A percentile compares a stretch with the other conserved stretches of the same genome.
Evolutionary conservation across 805 yeast species (phyloP).

Genomic region (Kluyveromyces aestuarii): DNA sequence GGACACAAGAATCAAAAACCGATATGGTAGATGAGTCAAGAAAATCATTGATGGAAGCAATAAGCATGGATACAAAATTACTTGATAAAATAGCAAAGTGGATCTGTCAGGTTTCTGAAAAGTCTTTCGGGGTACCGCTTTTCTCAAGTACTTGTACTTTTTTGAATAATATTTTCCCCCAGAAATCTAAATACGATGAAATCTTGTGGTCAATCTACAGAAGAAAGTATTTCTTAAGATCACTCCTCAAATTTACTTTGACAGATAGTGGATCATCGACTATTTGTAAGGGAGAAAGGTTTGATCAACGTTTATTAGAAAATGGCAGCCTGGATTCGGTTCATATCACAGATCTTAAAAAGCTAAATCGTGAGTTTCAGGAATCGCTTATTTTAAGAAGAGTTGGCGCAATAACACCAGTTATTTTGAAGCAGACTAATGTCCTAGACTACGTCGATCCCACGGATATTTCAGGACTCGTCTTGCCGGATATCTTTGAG

Average conservation of each 20-base stretch:
- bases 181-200: conserved; percentile 1
- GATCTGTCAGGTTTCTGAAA: conserved; percentile 1
- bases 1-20: background rate
- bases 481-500: conserved; percentile 14
- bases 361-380: background rate
- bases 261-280: background rate
- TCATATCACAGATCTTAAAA: background rate
- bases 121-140: background rate
- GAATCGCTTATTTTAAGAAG: background rate
- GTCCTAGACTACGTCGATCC: background rate
- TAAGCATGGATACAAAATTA: background rate
- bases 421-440: background rate
- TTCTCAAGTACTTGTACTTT: background rate
- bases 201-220: background rate
- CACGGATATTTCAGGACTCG: background rate
- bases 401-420: background rate
- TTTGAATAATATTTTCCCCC: background rate
- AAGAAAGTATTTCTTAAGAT: conserved; percentile 1
- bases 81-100: conserved; percentile 1
- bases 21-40: background rate
- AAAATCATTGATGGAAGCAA: background rate
- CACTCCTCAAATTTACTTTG: background rate
- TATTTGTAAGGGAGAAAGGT: background rate
- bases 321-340: background rate
- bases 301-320: background rate